A percentile compares a stretch with the other conserved stretches of the same genome.
Conservation (phyloP, 1,284 basidiomycete species). For the Naganishia albida region DNA sequence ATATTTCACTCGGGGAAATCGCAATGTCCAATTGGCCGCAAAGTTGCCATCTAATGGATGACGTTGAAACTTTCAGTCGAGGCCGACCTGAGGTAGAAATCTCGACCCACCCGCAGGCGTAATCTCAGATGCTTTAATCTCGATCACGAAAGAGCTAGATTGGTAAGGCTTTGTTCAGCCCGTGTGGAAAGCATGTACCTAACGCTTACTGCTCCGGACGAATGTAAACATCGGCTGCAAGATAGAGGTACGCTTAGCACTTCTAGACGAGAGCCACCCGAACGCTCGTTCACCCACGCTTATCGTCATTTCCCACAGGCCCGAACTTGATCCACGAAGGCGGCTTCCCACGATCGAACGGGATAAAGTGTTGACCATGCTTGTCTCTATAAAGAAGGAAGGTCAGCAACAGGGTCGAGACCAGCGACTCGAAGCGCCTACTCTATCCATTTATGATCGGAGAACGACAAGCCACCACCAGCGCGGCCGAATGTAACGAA, state of each 20-base stretch:
- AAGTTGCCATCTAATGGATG: not conserved
- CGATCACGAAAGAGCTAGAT: slow-evolving; percentile 63
- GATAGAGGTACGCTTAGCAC: slow-evolving; percentile 12
- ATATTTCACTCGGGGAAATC: slow-evolving; percentile 78
- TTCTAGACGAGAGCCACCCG: not conserved
- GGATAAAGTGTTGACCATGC: slow-evolving; percentile 49
- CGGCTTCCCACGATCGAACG: slow-evolving; percentile 48
- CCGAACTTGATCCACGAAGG: slow-evolving; percentile 50
- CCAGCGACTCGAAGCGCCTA: slow-evolving; percentile 35
- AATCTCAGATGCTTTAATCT: slow-evolving; percentile 88
- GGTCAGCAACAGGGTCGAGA: not conserved
- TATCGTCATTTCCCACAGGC: slow-evolving; percentile 48
- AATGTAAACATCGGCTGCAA: slow-evolving; percentile 54
- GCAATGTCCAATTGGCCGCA: slow-evolving; percentile 55
- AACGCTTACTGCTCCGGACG: slow-evolving; percentile 49
- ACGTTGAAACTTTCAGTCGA: not conserved
- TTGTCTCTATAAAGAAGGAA: slow-evolving; percentile 41
- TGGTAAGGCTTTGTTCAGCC: not conserved
- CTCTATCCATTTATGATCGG: slow-evolving; percentile 74
- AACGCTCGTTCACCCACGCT: slow-evolving; percentile 42
- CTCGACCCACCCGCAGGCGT: slow-evolving; percentile 63
- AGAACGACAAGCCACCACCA: slow-evolving; percentile 78
- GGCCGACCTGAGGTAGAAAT: not conserved
- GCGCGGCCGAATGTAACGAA: slow-evolving; percentile 70
- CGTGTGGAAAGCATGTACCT: not conserved